Conservation (phyloP, 371 early-diverging fungal species). For the Cokeromyces recurvatus region DNA sequence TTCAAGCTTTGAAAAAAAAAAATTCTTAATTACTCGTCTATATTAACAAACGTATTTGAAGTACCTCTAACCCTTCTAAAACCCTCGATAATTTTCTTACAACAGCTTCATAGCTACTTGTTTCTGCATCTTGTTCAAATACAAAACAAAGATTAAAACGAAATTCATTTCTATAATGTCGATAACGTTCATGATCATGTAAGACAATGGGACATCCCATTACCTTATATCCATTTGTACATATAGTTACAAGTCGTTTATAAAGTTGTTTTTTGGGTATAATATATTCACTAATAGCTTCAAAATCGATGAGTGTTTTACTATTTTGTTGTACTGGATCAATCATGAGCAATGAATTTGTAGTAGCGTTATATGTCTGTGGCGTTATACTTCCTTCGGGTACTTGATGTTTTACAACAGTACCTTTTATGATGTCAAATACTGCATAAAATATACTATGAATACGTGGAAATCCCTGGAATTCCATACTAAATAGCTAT, state of each 20-base stretch:
- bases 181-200: constrained; percentile 66
- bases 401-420: constrained; percentile 78
- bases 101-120: constrained; percentile 73
- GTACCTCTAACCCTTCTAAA: constrained; percentile 70
- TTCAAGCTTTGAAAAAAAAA: constrained; percentile 54
- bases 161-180: constrained; percentile 66
- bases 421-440: constrained; percentile 83
- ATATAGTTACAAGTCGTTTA: constrained; percentile 73
- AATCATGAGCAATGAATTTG: not conserved
- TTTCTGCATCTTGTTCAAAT: constrained; percentile 77
- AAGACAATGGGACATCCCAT: constrained; percentile 78
- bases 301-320: constrained; percentile 70
- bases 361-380: constrained; percentile 2
- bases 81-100: constrained; percentile 78
- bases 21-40: no score
- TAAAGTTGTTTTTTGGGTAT: constrained; percentile 83
- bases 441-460: constrained; percentile 80
- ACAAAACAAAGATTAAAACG: constrained; percentile 88
- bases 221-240: constrained; percentile 67
- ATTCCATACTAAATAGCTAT: constrained; percentile 32
- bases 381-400: constrained; percentile 73
- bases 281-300: constrained; percentile 82
- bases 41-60: no score
- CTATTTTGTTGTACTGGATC: constrained; percentile 1
- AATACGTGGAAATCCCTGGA: constrained; percentile 71